Conservation (phyloP, 1,139 yeast genomes). For the Candida mesenterica region DNA sequence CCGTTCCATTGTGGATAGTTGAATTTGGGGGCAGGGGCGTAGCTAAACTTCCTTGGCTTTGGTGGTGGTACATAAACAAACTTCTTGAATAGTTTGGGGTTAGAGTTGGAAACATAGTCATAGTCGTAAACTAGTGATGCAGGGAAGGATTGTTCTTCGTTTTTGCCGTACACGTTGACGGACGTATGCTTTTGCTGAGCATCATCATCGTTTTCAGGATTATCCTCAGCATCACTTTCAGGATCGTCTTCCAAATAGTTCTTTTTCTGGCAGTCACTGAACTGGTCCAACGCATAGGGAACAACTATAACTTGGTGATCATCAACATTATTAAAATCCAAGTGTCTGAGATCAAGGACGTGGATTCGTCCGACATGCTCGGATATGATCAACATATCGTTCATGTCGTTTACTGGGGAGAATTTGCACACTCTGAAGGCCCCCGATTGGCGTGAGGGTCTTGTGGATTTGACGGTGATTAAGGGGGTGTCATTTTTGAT, state of each 20-base stretch:
- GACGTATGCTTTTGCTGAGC: constrained; percentile 8
- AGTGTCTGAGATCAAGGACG: constrained; percentile 71
- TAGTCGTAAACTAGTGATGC: constrained; percentile 49
- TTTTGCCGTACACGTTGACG: constrained; percentile 16
- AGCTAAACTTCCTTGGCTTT: constrained; percentile 3
- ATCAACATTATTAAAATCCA: constrained; percentile 25
- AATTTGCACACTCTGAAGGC: constrained; percentile 71
- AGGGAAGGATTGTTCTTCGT: constrained; percentile 22
- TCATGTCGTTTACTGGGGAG: constrained; percentile 55
- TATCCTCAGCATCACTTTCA: constrained; percentile 1
- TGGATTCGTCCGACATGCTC: constrained; percentile 90
- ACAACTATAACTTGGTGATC: constrained; percentile 74
- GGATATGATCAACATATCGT: constrained; percentile 70
- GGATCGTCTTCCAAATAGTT: background rate
- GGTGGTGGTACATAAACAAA: constrained; percentile 32
- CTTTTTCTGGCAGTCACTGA: constrained; percentile 25
- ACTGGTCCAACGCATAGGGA: constrained; percentile 46
- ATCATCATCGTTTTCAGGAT: constrained; percentile 5
- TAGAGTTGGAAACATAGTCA: constrained; percentile 37
- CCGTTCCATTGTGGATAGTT: background rate
- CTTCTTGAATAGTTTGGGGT: constrained; percentile 41
- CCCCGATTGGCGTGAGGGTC: constrained; percentile 57
- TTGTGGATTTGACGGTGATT: constrained; percentile 56
- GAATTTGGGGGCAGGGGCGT: too few relatives aligned
- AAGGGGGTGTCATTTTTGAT: constrained; percentile 40